Percentiles rank a stretch among this genome's conserved stretches.
These are phyloP conservation scores for Hericium coralloides DNA, from an alignment of 768 basidiomycete genomes.

Conservation along the genomic window DNA sequence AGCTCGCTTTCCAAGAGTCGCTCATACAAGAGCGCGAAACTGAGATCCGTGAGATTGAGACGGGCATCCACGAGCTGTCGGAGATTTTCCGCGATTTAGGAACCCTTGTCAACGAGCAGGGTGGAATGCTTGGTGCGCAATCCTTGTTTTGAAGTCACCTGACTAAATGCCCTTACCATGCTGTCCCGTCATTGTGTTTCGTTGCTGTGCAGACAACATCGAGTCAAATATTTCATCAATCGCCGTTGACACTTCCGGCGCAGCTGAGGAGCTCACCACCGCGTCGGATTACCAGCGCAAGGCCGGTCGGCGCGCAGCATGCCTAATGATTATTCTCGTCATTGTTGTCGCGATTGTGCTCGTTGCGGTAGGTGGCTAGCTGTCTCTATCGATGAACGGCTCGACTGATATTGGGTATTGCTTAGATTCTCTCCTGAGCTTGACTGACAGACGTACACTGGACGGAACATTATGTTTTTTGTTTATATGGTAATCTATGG, in stretches of 20 bases:
- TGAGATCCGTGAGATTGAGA: constrained; percentile 95
- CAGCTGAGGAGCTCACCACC: constrained; percentile 77
- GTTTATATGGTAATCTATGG: neutral
- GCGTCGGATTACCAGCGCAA: constrained; percentile 92
- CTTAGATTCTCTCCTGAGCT: neutral
- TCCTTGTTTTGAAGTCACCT: neutral
- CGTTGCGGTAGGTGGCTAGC: constrained; percentile 65
- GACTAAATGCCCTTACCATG: neutral
- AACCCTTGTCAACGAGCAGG: constrained; percentile 90
- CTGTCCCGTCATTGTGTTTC: neutral
- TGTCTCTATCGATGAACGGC: neutral
- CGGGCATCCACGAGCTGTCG: constrained; percentile 89
- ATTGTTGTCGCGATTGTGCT: constrained; percentile 85
- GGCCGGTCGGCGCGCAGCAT: constrained; percentile 84
- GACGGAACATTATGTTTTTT: neutral
- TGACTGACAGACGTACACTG: too few species aligned
- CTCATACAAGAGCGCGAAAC: constrained; percentile 89
- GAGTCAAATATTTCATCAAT: constrained; percentile 89
- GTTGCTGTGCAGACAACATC: constrained; percentile 66
- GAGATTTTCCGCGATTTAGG: constrained; percentile 97
- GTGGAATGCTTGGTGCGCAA: constrained; percentile 83
- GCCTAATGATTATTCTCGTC: constrained; percentile 80
- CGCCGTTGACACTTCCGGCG: constrained; percentile 70
- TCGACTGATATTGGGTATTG: neutral
- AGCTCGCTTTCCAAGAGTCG: constrained; percentile 93